Percentiles rank a stretch among this genome's conserved stretches.
Conservation (phyloP, 768 basidiomycete species). For the Agaricus sinodeliciosus region DNA sequence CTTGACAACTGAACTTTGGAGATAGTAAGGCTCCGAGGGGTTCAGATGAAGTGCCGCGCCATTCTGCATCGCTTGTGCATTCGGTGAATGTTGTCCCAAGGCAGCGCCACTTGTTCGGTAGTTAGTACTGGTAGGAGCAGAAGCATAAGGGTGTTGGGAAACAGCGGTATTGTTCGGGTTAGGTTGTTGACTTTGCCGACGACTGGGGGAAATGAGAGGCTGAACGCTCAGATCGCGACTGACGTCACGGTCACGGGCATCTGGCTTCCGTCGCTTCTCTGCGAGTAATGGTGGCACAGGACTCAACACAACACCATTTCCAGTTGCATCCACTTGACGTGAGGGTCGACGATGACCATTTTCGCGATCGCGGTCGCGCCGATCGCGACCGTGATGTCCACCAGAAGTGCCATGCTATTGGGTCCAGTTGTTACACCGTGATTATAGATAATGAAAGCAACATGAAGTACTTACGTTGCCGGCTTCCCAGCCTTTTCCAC, state of each 20-base stretch:
- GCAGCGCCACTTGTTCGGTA: conserved; percentile 35
- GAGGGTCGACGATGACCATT: conserved; percentile 51
- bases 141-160: conserved; percentile 68
- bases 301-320: conserved; percentile 56
- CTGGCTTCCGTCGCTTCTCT: conserved; percentile 50
- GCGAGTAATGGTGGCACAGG: conserved; percentile 52
- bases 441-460: too few species aligned
- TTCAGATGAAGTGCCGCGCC: conserved; percentile 40
- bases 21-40: conserved; percentile 66
- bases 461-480: conserved; percentile 48
- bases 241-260: conserved; percentile 41
- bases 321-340: conserved; percentile 40
- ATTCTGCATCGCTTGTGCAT: conserved; percentile 30
- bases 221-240: conserved; percentile 60
- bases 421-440: conserved; percentile 26
- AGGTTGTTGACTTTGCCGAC: conserved; percentile 61
- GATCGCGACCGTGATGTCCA: conserved; percentile 50
- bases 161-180: conserved; percentile 33
- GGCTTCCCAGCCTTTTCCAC: conserved; percentile 95
- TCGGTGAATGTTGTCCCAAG: conserved; percentile 57
- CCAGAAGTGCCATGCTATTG: conserved; percentile 49
- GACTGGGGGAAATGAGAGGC: conserved; percentile 57
- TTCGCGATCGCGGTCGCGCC: conserved; percentile 50
- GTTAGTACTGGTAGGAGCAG: conserved; percentile 49
- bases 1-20: conserved; percentile 43